Evolutionary conservation across 2,329 filamentous ascomycete species (phyloP).

Genomic region (Chrysosporium keratinophilum): DNA sequence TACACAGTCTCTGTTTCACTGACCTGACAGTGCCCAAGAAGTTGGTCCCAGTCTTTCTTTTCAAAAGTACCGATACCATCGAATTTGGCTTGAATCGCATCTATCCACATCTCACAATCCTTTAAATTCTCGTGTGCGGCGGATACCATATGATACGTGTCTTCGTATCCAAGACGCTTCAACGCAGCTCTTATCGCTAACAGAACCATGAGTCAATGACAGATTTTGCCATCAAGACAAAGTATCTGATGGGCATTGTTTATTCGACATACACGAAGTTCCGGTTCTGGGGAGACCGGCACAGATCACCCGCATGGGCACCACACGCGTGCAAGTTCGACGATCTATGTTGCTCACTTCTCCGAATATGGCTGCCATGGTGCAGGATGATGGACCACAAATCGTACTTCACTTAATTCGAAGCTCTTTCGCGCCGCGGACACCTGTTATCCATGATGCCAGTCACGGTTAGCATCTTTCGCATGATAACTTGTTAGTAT

Average conservation of each 20-base stretch:
- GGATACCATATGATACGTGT: conserved; percentile 66
- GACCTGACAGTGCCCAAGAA: conserved; percentile 52
- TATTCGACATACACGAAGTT: conserved; percentile 6
- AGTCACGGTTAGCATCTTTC: neutral
- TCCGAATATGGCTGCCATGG: neutral
- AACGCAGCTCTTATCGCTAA: conserved; percentile 55
- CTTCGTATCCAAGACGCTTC: conserved; percentile 54
- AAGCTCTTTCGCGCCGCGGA: neutral
- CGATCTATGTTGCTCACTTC: conserved; percentile 6
- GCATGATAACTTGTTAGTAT: too few species aligned
- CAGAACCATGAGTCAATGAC: neutral
- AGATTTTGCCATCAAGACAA: neutral
- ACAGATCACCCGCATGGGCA: conserved; percentile 13
- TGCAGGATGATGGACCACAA: neutral
- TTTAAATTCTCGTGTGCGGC: conserved; percentile 59
- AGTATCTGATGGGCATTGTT: neutral
- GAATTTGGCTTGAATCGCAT: conserved; percentile 54
- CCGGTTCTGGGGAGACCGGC: conserved; percentile 13
- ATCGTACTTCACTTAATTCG: neutral
- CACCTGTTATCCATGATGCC: neutral
- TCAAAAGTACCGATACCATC: conserved; percentile 53
- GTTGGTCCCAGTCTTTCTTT: conserved; percentile 58
- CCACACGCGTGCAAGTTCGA: conserved; percentile 3
- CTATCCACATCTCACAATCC: conserved; percentile 49
- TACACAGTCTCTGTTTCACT: conserved; percentile 1